These are phyloP conservation scores for Acanthochlamys bracteata DNA, from an alignment of 106 monocot species.

Conservation along the genomic window DNA sequence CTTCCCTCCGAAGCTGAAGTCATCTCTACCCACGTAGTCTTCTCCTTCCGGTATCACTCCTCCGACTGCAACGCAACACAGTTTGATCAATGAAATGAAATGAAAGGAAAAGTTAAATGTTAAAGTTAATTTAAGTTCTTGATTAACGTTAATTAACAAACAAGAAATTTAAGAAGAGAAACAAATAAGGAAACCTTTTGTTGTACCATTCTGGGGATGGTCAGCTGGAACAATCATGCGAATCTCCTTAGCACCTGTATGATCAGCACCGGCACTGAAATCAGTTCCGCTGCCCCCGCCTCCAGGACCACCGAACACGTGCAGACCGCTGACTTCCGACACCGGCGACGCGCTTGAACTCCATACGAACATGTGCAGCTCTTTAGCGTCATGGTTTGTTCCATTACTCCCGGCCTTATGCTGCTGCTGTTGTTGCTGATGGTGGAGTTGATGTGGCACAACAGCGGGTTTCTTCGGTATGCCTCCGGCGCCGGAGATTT, in stretches of 20 bases:
- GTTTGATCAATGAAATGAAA: neutral
- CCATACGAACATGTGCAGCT: constrained; percentile 86
- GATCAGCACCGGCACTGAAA: too few relatives aligned
- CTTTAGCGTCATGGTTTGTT: constrained; percentile 40
- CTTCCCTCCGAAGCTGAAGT: constrained; percentile 66
- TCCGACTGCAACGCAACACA: constrained; percentile 16
- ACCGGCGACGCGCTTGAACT: constrained; percentile 61
- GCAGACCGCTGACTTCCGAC: constrained; percentile 46
- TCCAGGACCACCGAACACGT: constrained; percentile 51
- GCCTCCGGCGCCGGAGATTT: constrained; percentile 15
- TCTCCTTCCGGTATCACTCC: constrained; percentile 26
- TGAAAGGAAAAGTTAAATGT: too few relatives aligned
- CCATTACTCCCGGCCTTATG: neutral
- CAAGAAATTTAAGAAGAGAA: too few relatives aligned
- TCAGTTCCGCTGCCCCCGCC: constrained; percentile 52
- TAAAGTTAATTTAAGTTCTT: constrained; percentile 42
- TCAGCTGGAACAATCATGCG: too few relatives aligned
- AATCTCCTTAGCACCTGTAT: constrained; percentile 79
- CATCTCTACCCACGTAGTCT: constrained; percentile 47
- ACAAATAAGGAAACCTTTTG: too few relatives aligned
- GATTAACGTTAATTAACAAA: too few relatives aligned
- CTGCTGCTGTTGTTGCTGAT: neutral
- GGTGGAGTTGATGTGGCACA: too few relatives aligned
- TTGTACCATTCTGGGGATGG: too few relatives aligned
- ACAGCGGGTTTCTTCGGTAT: constrained; percentile 1